Evolutionary conservation across 805 yeast genomes (phyloP), one percentile per base, ranked within the genome.

Genomic region (Wickerhamiella azyma): DNA sequence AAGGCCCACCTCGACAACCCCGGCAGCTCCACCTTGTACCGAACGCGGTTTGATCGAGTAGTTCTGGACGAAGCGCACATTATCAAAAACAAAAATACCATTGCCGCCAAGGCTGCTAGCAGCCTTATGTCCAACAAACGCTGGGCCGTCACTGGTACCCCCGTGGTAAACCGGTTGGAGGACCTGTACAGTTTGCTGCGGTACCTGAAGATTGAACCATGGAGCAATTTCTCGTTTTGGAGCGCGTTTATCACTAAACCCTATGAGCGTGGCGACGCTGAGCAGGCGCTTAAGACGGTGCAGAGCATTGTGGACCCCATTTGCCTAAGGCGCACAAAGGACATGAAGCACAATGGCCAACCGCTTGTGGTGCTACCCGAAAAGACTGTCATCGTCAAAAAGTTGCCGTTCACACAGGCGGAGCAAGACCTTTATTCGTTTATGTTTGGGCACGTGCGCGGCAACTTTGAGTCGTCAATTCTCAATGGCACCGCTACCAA

Each of bases 101-200:
- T 79, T 48, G 80, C 94, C 0, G 77, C 96, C 0, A 79, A 77
- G 52, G 81, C 96, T 0, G 71, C 86, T 7, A 76, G 74, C 61
- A 81, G 74, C 18, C 57, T 88, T n/a, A 56, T 64, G 9, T 76
- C 84, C 54, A 66, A 69, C 16, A 68, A 92, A 41, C 76, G 76
- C 50, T 88, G 97, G 97, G 69, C 81, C 2, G 66, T 89, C 40
- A 85, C 96, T 0, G 97, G 97, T 7, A 88, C 97, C 0, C 96
- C 97, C 0, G 83, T 88, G 26, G 81, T 86, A 35, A 88, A 88
- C 60, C 66, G 88, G 51, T 66, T 89, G 9, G 96, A 89, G 60
- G 97, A 89, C 60, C 63, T 89, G 40, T 88, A 74, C 58, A 79
- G 94, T 5, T 62, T 86, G 41, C 74, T 86, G 14, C 76, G 77